Percentiles rank a stretch among this genome's conserved stretches.
Conservation (phyloP, 495 filamentous ascomycete species). For the Aspergillus egyptiacus region DNA sequence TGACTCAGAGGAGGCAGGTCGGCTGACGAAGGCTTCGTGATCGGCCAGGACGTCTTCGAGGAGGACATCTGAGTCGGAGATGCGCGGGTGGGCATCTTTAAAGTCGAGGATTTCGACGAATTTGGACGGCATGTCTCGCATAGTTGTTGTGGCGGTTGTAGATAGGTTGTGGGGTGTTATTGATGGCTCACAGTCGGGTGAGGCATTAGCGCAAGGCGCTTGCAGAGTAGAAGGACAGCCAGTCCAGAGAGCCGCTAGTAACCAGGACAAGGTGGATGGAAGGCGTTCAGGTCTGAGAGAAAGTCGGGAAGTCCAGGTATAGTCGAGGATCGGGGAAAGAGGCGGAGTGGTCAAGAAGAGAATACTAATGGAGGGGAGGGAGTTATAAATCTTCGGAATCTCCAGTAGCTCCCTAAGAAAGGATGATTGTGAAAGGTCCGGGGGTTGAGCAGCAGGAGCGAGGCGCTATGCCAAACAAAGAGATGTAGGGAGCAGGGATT, state of each 20-base stretch:
- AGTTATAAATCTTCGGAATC: no score
- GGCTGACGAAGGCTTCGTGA: constrained; percentile 38
- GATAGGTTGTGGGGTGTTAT: background rate
- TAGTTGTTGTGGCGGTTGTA: constrained; percentile 16
- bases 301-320: no score
- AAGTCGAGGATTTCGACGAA: constrained; percentile 46
- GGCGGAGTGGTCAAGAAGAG: no score
- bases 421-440: background rate
- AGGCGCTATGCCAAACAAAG: constrained; percentile 1
- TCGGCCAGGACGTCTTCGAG: constrained; percentile 45
- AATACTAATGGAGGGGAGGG: no score
- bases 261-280: no score
- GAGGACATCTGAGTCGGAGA: constrained; percentile 42
- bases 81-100: constrained; percentile 26
- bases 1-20: constrained; percentile 38
- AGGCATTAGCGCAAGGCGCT: constrained; percentile 3
- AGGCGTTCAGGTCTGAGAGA: no score
- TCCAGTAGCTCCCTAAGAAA: no score
- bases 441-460: background rate
- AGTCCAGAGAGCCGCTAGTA: no score
- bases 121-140: constrained; percentile 41
- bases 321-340: no score
- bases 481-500: constrained; percentile 3
- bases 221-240: no score
- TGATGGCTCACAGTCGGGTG: background rate